Evolutionary conservation across 768 basidiomycete genomes (phyloP), one percentile per base, ranked within the genome.

Genomic region (Calocybe cyanea): DNA sequence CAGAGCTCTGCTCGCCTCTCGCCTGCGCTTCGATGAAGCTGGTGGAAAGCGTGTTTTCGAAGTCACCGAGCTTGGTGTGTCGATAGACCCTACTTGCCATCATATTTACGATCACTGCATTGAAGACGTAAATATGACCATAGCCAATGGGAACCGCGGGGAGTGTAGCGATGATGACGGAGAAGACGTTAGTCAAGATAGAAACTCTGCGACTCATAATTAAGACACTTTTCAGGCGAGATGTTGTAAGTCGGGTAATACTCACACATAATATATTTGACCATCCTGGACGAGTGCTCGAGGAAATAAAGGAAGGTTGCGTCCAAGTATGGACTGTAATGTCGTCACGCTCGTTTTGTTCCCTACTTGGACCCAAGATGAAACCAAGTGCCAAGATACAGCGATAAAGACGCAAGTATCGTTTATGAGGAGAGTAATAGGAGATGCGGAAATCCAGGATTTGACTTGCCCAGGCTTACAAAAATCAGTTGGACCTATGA

Each of bases 331-430:
- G 18, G 25, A 35, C 9, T 20, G 15, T 36, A 15, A 45, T 47
- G 8, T 31, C 44, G 48, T 47, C 45, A 8, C 45, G 38, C 20
- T 28, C 25, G 25, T 6, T 11, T n/a, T 10, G 34, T 15, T 6
- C 24, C 44, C 15, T 44, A 49, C 11, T 50, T 50, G 2, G 31
- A 15, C 3, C 18, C 32, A 43, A 35, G 15, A 41, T 45, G 34
- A 41, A 38, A 55, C 45, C 34, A 44, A 42, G 40, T 46, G 54
- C 52, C 43, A 64, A 0, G 63, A 64, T 24, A 69, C 62, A 3
- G 60, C 64, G 7, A 70, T 21, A 45, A 66, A 67, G 7, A 71
- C 57, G 14, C 60, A 56, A 1, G 64, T 60, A 39, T 65, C 65
- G 38, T 58, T 55, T 34, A 60, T 31, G 1, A 60, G 37, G 0